These are phyloP conservation scores for Neurospora sp. DNA, from an alignment of 495 filamentous ascomycete species.

Conservation along the genomic window DNA sequence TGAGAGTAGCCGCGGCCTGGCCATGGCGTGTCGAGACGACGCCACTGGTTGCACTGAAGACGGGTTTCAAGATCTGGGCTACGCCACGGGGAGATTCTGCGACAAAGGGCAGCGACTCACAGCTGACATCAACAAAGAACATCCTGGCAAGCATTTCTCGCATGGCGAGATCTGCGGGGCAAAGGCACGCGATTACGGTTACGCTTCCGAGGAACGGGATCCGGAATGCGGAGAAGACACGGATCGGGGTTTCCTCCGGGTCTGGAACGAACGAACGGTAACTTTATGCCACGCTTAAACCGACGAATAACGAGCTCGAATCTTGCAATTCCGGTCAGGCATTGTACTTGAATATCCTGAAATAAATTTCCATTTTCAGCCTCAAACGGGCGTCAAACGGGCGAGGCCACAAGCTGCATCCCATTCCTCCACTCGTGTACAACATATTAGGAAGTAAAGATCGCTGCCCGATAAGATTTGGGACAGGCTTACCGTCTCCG, in stretches of 20 bases:
- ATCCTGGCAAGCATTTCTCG: background rate
- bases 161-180: background rate
- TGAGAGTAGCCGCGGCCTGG: background rate
- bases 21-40: background rate
- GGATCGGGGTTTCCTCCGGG: background rate
- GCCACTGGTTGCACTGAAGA: background rate
- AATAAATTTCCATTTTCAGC: background rate
- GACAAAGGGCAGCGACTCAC: background rate
- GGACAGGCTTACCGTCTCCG: background rate
- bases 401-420: background rate
- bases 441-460: background rate
- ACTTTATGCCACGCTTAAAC: background rate
- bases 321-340: background rate
- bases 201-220: background rate
- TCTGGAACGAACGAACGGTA: background rate
- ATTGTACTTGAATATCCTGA: background rate
- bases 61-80: background rate
- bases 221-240: background rate
- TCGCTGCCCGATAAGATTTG: background rate
- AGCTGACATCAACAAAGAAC: background rate
- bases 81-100: background rate
- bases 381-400: background rate
- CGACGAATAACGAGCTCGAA: background rate
- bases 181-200: background rate
- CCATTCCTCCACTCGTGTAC: background rate